Percentiles rank a stretch among this genome's conserved stretches.
phyloP scores from a whole-genome alignment of 805 yeast genomes.

The Yamadazyma ubonensis region DNA sequence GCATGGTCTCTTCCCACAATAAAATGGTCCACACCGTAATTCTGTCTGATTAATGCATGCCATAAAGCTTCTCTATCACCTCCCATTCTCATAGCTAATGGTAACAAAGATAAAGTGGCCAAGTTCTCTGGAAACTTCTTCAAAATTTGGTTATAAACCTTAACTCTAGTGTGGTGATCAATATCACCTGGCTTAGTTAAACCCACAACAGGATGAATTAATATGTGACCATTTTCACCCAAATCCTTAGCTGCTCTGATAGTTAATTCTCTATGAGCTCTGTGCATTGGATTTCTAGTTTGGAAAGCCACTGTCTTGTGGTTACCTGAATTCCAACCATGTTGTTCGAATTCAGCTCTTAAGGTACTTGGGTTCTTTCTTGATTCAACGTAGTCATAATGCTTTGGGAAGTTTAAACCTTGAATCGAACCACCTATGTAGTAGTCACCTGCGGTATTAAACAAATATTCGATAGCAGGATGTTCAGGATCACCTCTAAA shows the following conservation, averaged over 20 bases:
- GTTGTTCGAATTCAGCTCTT: conserved; percentile 75
- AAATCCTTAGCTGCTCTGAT: conserved; percentile 95
- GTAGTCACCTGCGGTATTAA: conserved; percentile 72
- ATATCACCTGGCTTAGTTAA: conserved; percentile 97
- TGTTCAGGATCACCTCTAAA: conserved; percentile 97
- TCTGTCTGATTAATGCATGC: conserved; percentile 96
- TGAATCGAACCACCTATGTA: conserved; percentile 88
- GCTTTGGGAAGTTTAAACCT: conserved; percentile 80
- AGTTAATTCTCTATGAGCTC: conserved; percentile 95
- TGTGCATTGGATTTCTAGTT: conserved; percentile 98
- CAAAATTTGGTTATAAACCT: conserved; percentile 88
- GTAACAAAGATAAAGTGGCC: conserved; percentile 84
- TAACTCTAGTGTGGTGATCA: conserved; percentile 95
- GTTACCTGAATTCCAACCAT: conserved; percentile 76
- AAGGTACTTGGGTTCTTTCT: conserved; percentile 90
- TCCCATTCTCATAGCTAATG: conserved; percentile 98
- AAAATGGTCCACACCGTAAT: conserved; percentile 95
- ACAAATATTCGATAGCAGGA: conserved; percentile 80
- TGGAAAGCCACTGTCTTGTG: conserved; percentile 87
- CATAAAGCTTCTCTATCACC: conserved; percentile 98
- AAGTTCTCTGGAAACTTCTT: conserved; percentile 93
- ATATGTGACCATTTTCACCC: conserved; percentile 68
- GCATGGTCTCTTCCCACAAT: conserved; percentile 98
- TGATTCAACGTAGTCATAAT: conserved; percentile 84
- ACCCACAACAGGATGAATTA: conserved; percentile 97